Evolutionary conservation across 345 rosid genomes (phyloP).

Genomic region (Ceriops decandra): DNA sequence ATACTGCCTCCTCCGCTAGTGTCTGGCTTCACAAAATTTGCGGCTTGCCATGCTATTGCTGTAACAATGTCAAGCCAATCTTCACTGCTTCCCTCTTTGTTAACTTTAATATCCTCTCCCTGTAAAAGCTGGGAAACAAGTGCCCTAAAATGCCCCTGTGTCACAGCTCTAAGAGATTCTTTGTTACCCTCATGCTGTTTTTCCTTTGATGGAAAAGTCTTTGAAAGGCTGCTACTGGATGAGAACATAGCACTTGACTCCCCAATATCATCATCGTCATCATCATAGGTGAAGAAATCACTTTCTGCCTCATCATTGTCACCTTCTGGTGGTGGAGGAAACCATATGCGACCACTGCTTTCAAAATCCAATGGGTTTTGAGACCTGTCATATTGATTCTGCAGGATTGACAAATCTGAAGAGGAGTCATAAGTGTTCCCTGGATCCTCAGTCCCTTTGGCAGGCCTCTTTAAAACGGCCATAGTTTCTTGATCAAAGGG

Average conservation of each 20-base stretch:
- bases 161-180: constrained; percentile 69
- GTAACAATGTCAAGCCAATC: constrained; percentile 89
- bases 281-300: constrained; percentile 68
- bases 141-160: constrained; percentile 90
- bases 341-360: constrained; percentile 80
- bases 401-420: constrained; percentile 33
- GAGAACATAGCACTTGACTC: constrained; percentile 71
- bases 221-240: constrained; percentile 72
- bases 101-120: constrained; percentile 57
- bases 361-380: constrained; percentile 75
- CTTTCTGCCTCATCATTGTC: constrained; percentile 74
- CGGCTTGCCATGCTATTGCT: constrained; percentile 88
- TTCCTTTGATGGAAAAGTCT: constrained; percentile 55
- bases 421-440: constrained; percentile 49
- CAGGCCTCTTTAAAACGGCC: constrained; percentile 58
- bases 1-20: constrained; percentile 97
- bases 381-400: constrained; percentile 35
- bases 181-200: constrained; percentile 59
- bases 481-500: constrained; percentile 48
- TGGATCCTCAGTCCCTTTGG: constrained; percentile 37
- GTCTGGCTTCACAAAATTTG: constrained; percentile 90
- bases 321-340: constrained; percentile 86
- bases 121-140: constrained; percentile 87
- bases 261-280: constrained; percentile 82
- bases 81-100: constrained; percentile 45